Evolutionary conservation across 495 filamentous ascomycete species (phyloP).

Genomic region (Aspergillus campestris): DNA sequence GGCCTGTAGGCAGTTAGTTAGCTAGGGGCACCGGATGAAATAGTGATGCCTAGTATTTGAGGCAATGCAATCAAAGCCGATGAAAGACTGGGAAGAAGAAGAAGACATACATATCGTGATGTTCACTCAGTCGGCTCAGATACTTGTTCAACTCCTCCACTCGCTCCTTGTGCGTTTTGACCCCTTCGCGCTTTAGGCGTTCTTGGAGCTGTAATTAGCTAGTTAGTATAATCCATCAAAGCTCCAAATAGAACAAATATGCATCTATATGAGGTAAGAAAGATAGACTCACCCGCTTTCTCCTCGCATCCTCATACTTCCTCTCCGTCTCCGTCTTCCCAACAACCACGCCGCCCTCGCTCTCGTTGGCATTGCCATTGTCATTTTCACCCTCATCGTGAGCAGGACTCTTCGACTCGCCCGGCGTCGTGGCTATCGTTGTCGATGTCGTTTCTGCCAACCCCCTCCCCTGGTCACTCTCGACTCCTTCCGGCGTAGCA

Average conservation of each 20-base stretch:
- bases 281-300: conserved; percentile 62
- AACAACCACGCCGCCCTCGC: neutral
- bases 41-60: too few species aligned
- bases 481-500: neutral
- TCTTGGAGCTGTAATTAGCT: conserved; percentile 40
- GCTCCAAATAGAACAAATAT: neutral
- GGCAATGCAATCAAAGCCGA: too few species aligned
- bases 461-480: neutral
- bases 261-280: conserved; percentile 1
- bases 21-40: neutral
- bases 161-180: conserved; percentile 94
- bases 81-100: too few species aligned
- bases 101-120: conserved; percentile 81
- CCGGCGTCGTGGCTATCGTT: neutral
- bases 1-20: conserved; percentile 36
- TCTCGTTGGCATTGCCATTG: neutral
- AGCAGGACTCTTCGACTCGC: neutral
- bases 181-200: conserved; percentile 68
- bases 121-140: conserved; percentile 82
- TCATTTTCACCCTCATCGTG: conserved; percentile 5
- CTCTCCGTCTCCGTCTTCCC: conserved; percentile 82
- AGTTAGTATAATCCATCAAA: too few species aligned
- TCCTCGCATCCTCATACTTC: conserved; percentile 66
- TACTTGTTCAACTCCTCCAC: conserved; percentile 96
- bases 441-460: conserved; percentile 2